Evolutionary conservation across 1,139 yeast genomes (phyloP).

Genomic region (Saccharomycopsis crataegensis): DNA sequence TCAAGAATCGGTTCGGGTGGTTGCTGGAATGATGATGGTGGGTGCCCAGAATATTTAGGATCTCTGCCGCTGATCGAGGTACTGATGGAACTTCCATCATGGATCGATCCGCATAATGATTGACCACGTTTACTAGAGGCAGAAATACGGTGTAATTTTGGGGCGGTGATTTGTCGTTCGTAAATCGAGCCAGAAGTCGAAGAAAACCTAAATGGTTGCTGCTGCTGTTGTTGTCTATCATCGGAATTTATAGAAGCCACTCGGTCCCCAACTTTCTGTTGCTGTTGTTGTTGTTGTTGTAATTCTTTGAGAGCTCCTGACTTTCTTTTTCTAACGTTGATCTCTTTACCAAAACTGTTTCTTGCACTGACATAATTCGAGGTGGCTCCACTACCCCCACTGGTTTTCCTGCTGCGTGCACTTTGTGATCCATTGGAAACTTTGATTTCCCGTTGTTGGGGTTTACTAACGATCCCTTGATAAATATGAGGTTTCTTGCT

Average conservation of each 20-base stretch:
- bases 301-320: constrained; percentile 12
- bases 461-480: constrained; percentile 15
- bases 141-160: constrained; percentile 14
- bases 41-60: neutral
- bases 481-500: constrained; percentile 18
- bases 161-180: constrained; percentile 16
- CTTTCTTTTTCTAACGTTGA: constrained; percentile 14
- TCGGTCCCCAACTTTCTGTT: neutral
- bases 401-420: neutral
- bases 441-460: constrained; percentile 11
- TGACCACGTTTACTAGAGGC: constrained; percentile 9
- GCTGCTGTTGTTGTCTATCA: neutral
- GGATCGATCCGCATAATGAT: constrained; percentile 15
- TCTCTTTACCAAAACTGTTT: constrained; percentile 6
- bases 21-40: neutral
- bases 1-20: constrained; percentile 11
- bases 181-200: constrained; percentile 4
- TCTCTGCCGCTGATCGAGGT: neutral
- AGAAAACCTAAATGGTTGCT: neutral
- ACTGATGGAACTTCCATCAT: constrained; percentile 8
- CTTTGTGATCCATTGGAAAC: neutral
- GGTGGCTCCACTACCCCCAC: constrained; percentile 7
- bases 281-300: neutral
- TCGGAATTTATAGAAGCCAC: neutral
- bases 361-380: constrained; percentile 9